Evolutionary conservation across 805 yeast genomes (phyloP), one percentile per base, ranked within the genome.

Genomic region (Yamadazyma olivae): DNA sequence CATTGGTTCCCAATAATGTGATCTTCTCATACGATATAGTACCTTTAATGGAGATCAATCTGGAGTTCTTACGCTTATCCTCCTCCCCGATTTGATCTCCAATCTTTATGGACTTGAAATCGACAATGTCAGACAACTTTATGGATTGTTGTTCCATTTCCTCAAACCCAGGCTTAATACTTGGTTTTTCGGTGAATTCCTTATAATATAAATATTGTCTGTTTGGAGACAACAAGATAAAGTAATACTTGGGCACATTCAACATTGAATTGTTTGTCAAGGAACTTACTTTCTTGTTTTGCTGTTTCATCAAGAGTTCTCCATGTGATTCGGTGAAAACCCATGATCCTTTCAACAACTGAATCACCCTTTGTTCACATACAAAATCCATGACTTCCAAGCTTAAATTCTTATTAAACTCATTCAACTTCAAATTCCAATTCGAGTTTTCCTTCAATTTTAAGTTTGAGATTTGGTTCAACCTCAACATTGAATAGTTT

Each of bases 341-440:
- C 95, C 95, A 87, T 2, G 84, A 74, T 1, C 95, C 95, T 49
- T 74, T 79, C 18, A 87, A 77, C 32, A 87, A 59, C 51, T 79
- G 81, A 39, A 83, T 58, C 30, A 82, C 77, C 48, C 91, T 70
- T 60, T 84, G 93, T 53, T 83, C 89, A 39, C 75, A 74, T 12
- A 86, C 88, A 53, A 83, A 84, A 25, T 79, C 81, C 39, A 71
- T 62, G 0, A 82, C 84, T 52, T 87, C 88, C 10, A 59, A 53
- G 8, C 70, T 54, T 38, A 83, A 63, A 20, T 70, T 56, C 3
- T 57, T 55, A 49, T 77, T 73, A 50, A 86, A 81, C 19, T 62
- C 67, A 2, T 46, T 41, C 27, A 78, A 64, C 27, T 71, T 67
- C 0, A 49, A 36, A 1, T 64, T 53, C 80, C 91, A 81, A 9